Percentiles rank a stretch among this genome's conserved stretches.
Evolutionary conservation across 2,329 filamentous ascomycete genomes (phyloP).

Genomic region (Monilinia vaccinii-corymbosi): DNA sequence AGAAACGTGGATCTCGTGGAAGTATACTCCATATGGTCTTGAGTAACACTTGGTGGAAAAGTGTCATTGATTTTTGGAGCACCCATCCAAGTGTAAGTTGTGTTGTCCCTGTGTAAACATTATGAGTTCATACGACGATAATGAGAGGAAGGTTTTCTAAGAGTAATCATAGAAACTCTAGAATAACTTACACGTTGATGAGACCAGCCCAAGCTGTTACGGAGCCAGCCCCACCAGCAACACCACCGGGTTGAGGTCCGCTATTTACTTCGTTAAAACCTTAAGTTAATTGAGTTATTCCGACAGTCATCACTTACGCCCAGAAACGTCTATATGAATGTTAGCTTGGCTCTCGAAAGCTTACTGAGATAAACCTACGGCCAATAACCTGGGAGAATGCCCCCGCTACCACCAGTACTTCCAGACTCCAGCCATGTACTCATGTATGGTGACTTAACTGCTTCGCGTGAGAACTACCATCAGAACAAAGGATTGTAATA

Average conservation of each 20-base stretch:
- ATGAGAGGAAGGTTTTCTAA: background rate
- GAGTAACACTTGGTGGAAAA: conserved; percentile 41
- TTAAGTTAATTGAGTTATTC: background rate
- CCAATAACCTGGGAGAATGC: conserved; percentile 50
- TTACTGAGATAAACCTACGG: conserved; percentile 12
- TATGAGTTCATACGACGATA: background rate
- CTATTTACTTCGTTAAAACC: conserved; percentile 8
- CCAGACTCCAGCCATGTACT: conserved; percentile 63
- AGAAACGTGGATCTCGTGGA: conserved; percentile 63
- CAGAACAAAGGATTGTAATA: background rate
- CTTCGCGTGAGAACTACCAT: background rate
- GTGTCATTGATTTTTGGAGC: conserved; percentile 34
- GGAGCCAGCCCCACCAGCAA: conserved; percentile 36
- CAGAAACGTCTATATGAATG: conserved; percentile 22
- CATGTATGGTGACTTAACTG: conserved; percentile 61
- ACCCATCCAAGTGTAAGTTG: conserved; percentile 60
- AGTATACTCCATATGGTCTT: conserved; percentile 60
- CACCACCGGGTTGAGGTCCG: conserved; percentile 21
- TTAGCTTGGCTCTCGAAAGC: conserved; percentile 9
- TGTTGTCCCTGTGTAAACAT: conserved; percentile 38
- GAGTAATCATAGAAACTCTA: background rate
- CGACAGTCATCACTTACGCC: conserved; percentile 17
- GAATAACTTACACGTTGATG: conserved; percentile 42
- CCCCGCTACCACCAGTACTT: conserved; percentile 51
- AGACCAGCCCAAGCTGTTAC: conserved; percentile 61